Conservation (phyloP, 1,284 basidiomycete species). For the Cronartium quercuum region DNA sequence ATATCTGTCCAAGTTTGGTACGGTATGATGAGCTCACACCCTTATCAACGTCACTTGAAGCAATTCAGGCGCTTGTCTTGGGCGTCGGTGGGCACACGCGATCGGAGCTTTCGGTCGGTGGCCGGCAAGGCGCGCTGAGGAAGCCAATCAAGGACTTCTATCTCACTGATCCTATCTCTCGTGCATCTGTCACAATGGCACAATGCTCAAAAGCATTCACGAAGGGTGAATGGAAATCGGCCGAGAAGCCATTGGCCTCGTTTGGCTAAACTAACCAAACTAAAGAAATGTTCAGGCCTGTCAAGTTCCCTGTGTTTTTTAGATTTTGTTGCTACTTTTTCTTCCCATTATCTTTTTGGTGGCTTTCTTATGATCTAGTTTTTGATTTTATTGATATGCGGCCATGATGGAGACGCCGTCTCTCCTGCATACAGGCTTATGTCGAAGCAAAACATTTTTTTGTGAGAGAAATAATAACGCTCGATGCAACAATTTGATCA, state of each 20-base stretch:
- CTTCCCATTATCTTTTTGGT: too few relatives aligned
- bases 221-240: slow-evolving; percentile 55
- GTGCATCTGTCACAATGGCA: slow-evolving; percentile 69
- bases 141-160: slow-evolving; percentile 91
- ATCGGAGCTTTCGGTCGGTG: slow-evolving; percentile 51
- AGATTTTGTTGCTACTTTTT: too few relatives aligned
- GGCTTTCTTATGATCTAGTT: too few relatives aligned
- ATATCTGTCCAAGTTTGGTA: slow-evolving; percentile 83
- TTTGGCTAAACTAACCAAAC: neutral
- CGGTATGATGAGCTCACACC: slow-evolving; percentile 79
- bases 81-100: slow-evolving; percentile 57
- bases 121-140: slow-evolving; percentile 59
- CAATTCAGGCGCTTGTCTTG: slow-evolving; percentile 60
- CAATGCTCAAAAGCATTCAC: slow-evolving; percentile 72
- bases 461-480: too few relatives aligned
- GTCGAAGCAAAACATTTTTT: too few relatives aligned
- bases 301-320: too few relatives aligned
- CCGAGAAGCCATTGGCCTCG: neutral
- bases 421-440: too few relatives aligned
- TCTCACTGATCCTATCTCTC: slow-evolving; percentile 71
- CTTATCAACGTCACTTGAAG: slow-evolving; percentile 62
- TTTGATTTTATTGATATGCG: too few relatives aligned
- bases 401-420: too few relatives aligned
- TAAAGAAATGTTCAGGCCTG: neutral
- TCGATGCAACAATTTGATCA: too few relatives aligned